phyloP scores from a whole-genome alignment of 768 basidiomycete species.

The Suillus alpinus region DNA sequence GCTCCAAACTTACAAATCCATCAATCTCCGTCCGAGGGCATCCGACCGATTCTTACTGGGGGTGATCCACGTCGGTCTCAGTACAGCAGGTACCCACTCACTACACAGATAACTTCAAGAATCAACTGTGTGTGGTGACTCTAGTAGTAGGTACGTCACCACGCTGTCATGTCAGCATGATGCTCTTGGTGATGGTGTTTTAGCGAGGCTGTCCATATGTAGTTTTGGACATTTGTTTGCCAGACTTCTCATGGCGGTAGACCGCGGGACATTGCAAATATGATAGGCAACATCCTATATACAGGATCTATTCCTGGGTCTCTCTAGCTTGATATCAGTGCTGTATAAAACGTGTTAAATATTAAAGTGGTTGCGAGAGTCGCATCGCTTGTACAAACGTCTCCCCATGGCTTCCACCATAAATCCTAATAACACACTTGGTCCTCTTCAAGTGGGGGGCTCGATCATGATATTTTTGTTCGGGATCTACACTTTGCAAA shows the following conservation, averaged over 20 bases:
- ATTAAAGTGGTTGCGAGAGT: background rate
- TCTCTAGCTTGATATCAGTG: background rate
- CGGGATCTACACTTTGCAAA: slow-evolving; percentile 24
- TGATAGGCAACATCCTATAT: background rate
- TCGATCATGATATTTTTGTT: slow-evolving; percentile 22
- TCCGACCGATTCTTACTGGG: too few relatives aligned
- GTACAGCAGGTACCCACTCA: background rate
- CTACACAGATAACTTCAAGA: background rate
- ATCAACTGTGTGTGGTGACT: background rate
- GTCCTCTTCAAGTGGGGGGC: slow-evolving; percentile 26
- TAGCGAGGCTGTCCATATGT: background rate
- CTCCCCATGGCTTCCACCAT: background rate
- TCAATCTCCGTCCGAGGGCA: too few relatives aligned
- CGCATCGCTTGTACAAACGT: background rate
- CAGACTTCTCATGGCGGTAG: background rate
- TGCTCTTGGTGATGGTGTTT: background rate
- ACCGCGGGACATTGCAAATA: background rate
- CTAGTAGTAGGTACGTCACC: background rate
- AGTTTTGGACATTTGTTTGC: too few relatives aligned
- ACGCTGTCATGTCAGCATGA: background rate
- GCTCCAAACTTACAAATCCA: too few relatives aligned
- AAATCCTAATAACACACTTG: slow-evolving; percentile 2
- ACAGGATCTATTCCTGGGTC: background rate
- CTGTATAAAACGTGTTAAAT: background rate
- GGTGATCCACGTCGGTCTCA: too few relatives aligned